These are phyloP conservation scores for Fusarium sp. DNA, from an alignment of 2,329 filamentous ascomycete genomes.

Conservation along the genomic window DNA sequence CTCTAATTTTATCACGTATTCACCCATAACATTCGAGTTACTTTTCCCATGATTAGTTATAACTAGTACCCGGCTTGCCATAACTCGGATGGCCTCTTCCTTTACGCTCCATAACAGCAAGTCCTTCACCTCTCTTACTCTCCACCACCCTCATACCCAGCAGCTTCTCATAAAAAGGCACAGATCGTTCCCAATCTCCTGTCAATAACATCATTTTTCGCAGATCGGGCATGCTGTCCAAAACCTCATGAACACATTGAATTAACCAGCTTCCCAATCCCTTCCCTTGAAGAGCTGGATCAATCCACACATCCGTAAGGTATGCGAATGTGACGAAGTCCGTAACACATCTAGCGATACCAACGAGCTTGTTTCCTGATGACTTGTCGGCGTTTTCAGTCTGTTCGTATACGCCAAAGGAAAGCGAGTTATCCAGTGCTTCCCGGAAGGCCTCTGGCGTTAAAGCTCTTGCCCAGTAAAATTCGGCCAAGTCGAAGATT, in stretches of 20 bases:
- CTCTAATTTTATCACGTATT: neutral
- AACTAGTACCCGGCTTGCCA: neutral
- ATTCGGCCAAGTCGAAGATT: conserved; percentile 60
- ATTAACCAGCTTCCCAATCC: conserved; percentile 73
- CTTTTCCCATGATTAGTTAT: neutral
- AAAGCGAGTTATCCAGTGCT: conserved; percentile 65
- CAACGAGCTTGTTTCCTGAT: conserved; percentile 37
- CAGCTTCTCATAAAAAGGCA: conserved; percentile 50
- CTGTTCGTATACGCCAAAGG: conserved; percentile 64
- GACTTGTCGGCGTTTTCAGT: no score
- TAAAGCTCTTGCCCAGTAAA: conserved; percentile 67
- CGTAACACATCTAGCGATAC: conserved; percentile 65
- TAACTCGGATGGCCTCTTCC: conserved; percentile 38
- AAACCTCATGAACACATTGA: conserved; percentile 64
- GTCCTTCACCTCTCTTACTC: conserved; percentile 33
- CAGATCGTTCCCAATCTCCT: conserved; percentile 48
- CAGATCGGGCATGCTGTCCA: conserved; percentile 65
- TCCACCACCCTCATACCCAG: conserved; percentile 49
- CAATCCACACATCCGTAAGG: conserved; percentile 71
- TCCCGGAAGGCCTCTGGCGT: conserved; percentile 57
- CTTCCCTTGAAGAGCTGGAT: conserved; percentile 63
- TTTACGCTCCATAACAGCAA: conserved; percentile 46
- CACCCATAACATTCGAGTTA: fast-evolving
- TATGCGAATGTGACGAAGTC: conserved; percentile 74
- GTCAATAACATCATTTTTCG: conserved; percentile 65